Percentiles rank a stretch among this genome's conserved stretches.
These are phyloP conservation scores for Naganishia friedmannii DNA, from an alignment of 768 basidiomycete genomes.

Conservation along the genomic window DNA sequence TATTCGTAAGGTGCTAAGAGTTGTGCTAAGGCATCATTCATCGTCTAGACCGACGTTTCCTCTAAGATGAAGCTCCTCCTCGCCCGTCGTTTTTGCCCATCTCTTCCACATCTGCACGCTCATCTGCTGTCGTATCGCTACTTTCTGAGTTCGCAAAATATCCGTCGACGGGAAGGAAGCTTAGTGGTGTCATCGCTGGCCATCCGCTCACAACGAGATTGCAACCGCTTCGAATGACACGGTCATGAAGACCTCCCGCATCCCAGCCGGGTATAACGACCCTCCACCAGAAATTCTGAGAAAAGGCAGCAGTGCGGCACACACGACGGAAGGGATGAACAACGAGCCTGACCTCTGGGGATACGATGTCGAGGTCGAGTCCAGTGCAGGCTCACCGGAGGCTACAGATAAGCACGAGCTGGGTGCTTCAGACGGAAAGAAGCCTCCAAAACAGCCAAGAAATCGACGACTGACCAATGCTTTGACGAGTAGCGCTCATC, in stretches of 20 bases:
- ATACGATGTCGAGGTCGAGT: neutral
- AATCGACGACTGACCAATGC: conserved; percentile 11
- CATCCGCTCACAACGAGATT: neutral
- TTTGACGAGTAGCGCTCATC: neutral
- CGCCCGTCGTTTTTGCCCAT: too few species aligned
- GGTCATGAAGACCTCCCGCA: neutral
- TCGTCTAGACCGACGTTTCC: too few species aligned
- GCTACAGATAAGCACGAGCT: neutral
- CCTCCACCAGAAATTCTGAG: neutral
- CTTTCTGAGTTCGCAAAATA: too few species aligned
- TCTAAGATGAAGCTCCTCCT: too few species aligned
- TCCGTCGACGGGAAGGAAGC: too few species aligned
- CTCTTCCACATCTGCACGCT: too few species aligned
- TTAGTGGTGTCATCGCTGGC: neutral
- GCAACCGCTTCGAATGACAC: neutral
- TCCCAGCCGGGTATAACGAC: conserved; percentile 4
- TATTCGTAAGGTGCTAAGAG: too few species aligned
- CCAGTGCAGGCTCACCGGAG: neutral
- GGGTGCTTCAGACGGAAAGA: neutral
- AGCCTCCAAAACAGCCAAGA: conserved; percentile 22
- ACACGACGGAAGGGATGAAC: neutral
- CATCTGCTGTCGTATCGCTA: too few species aligned
- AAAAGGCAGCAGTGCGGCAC: neutral
- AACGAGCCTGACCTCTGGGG: neutral
- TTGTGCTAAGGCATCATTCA: too few species aligned